These are phyloP conservation scores for Pichia scutulata DNA, from an alignment of 805 yeast genomes.

Conservation along the genomic window DNA sequence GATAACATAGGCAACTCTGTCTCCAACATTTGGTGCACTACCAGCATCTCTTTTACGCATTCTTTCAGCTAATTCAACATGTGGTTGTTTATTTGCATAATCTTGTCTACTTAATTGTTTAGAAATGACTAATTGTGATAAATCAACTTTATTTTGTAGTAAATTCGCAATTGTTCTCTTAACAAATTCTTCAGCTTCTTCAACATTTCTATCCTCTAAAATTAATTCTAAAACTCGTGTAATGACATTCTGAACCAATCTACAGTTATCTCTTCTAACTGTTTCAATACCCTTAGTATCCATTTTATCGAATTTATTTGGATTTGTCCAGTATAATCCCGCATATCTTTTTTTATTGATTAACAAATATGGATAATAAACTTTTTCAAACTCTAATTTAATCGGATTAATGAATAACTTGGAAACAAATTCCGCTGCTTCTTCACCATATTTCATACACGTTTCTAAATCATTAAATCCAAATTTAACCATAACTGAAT, in stretches of 20 bases:
- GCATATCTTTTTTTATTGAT: conserved; percentile 97
- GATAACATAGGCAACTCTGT: conserved; percentile 95
- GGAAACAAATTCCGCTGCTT: conserved; percentile 88
- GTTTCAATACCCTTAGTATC: conserved; percentile 98
- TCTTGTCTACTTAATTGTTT: conserved; percentile 85
- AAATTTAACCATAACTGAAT: conserved; percentile 97
- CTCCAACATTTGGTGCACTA: conserved; percentile 94
- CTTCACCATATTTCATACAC: conserved; percentile 88
- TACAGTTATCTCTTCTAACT: conserved; percentile 95
- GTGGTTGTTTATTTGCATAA: conserved; percentile 95
- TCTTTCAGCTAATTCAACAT: conserved; percentile 90
- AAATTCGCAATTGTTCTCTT: conserved; percentile 84
- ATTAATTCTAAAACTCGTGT: conserved; percentile 83
- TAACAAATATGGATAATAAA: conserved; percentile 86
- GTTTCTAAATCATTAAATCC: conserved; percentile 73
- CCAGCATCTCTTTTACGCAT: conserved; percentile 97
- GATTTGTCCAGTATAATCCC: conserved; percentile 91
- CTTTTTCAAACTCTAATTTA: conserved; percentile 93
- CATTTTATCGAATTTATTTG: conserved; percentile 91
- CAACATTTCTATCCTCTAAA: conserved; percentile 79
- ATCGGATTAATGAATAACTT: conserved; percentile 75
- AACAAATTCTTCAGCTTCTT: conserved; percentile 77
- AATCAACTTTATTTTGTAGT: conserved; percentile 83
- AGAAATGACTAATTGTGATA: conserved; percentile 89
- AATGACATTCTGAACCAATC: conserved; percentile 89